Evolutionary conservation across 2,329 filamentous ascomycete genomes (phyloP).

Genomic region (Ciborinia camelliae): DNA sequence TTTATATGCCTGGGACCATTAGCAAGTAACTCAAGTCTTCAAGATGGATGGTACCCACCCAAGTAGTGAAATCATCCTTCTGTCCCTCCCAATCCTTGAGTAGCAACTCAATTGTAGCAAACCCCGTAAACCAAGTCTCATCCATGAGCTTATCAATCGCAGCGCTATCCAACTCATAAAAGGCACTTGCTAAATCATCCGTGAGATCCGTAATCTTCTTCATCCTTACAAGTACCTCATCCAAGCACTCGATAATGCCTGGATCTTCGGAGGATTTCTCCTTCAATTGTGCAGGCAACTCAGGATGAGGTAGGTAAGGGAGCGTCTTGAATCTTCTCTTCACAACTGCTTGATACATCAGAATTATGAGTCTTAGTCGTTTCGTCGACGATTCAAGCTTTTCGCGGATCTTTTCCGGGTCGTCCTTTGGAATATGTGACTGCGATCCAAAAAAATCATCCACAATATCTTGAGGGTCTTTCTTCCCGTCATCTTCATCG

Average conservation of each 20-base stretch:
- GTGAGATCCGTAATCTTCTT: constrained; percentile 62
- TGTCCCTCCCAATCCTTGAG: constrained; percentile 59
- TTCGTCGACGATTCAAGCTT: constrained; percentile 62
- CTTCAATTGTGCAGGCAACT: constrained; percentile 36
- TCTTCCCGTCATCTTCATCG: constrained; percentile 41
- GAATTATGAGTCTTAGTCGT: constrained; percentile 61
- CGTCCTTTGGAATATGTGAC: constrained; percentile 58
- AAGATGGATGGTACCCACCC: constrained; percentile 45
- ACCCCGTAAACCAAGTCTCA: constrained; percentile 58
- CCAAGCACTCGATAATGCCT: constrained; percentile 43
- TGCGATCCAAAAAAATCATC: constrained; percentile 66
- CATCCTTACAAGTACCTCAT: constrained; percentile 55
- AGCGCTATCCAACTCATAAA: constrained; percentile 64
- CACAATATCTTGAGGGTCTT: constrained; percentile 53
- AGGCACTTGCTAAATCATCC: constrained; percentile 66
- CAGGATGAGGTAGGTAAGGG: constrained; percentile 43
- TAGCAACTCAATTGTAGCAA: constrained; percentile 53
- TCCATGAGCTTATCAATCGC: constrained; percentile 58
- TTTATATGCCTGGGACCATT: constrained; percentile 29
- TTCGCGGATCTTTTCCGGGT: constrained; percentile 61
- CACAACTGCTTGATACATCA: constrained; percentile 66
- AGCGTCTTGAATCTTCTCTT: constrained; percentile 67
- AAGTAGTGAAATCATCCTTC: constrained; percentile 73
- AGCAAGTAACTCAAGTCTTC: constrained; percentile 5
- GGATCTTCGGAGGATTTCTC: constrained; percentile 22